These are phyloP conservation scores for Jackrogersella multiformis DNA, from an alignment of 495 filamentous ascomycete genomes.

Conservation along the genomic window DNA sequence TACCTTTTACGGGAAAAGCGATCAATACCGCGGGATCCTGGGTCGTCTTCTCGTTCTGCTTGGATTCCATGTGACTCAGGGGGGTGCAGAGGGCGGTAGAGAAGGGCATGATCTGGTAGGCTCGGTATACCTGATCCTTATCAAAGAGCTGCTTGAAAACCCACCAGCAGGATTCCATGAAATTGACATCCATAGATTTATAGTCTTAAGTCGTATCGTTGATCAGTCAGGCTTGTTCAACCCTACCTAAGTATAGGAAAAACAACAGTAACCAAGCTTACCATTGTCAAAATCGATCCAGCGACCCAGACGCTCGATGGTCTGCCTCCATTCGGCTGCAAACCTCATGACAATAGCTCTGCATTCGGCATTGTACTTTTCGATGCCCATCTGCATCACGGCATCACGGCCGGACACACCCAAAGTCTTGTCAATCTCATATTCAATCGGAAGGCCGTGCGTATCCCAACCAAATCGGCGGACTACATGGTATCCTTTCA, in stretches of 20 bases:
- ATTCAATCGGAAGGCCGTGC: slow-evolving; percentile 94
- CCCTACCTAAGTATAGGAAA: neutral
- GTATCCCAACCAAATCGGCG: slow-evolving; percentile 83
- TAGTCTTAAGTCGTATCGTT: slow-evolving; percentile 18
- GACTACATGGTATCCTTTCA: slow-evolving; percentile 92
- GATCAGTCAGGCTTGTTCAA: neutral
- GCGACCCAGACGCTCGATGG: slow-evolving; percentile 88
- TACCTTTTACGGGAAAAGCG: slow-evolving; percentile 36
- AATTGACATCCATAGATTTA: slow-evolving; percentile 84
- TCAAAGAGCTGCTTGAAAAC: slow-evolving; percentile 86
- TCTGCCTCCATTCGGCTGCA: slow-evolving; percentile 86
- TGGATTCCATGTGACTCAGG: slow-evolving; percentile 85
- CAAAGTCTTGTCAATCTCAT: slow-evolving; percentile 98
- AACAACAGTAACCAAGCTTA: neutral
- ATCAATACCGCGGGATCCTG: slow-evolving; percentile 40
- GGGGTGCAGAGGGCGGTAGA: slow-evolving; percentile 86
- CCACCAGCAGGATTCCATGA: slow-evolving; percentile 94
- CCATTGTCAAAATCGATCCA: slow-evolving; percentile 99
- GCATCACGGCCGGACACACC: slow-evolving; percentile 88
- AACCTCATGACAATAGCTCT: slow-evolving; percentile 94
- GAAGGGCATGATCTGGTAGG: slow-evolving; percentile 87
- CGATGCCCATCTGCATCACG: slow-evolving; percentile 86
- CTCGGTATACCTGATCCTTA: slow-evolving; percentile 82
- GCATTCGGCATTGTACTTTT: slow-evolving; percentile 93
- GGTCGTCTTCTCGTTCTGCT: slow-evolving; percentile 67